Evolutionary conservation across 352 stramenopile species (phyloP).

Genomic region (Heterotrichella gracilis): DNA sequence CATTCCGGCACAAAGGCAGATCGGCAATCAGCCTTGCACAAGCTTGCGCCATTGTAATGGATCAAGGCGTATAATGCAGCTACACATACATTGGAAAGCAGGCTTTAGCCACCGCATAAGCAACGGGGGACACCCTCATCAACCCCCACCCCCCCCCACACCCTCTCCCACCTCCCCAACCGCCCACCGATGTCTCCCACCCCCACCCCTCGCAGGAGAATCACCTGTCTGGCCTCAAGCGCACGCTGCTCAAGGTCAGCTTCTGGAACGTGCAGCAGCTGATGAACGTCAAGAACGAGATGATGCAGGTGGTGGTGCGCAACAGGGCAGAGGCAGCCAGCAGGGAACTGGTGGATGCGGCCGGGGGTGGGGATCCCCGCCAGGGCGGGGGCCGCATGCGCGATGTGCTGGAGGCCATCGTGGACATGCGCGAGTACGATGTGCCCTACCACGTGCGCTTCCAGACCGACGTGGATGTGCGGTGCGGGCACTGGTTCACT

Average conservation of each 20-base stretch:
- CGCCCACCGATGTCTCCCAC: too few species aligned
- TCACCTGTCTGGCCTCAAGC: conserved; percentile 42
- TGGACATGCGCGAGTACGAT: conserved; percentile 84
- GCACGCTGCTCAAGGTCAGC: conserved; percentile 47
- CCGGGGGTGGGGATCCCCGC: not conserved
- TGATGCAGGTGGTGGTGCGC: conserved; percentile 25
- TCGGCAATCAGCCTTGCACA: too few species aligned
- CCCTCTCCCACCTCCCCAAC: too few species aligned
- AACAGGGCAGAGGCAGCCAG: conserved; percentile 15
- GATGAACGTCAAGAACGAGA: conserved; percentile 22
- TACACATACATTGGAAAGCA: too few species aligned
- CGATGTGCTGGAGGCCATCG: conserved; percentile 28
- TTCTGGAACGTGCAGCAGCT: conserved; percentile 35
- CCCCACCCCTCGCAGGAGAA: too few species aligned
- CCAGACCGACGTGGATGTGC: conserved; percentile 70
- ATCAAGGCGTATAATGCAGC: too few species aligned
- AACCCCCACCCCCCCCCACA: too few species aligned
- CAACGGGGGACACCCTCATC: too few species aligned
- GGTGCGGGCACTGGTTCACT: conserved; percentile 77
- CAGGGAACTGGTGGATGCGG: not conserved
- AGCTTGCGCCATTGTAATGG: too few species aligned
- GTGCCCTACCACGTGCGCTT: conserved; percentile 76
- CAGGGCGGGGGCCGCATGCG: not conserved
- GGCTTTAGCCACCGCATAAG: too few species aligned
- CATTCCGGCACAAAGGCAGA: too few species aligned